Percentiles rank a stretch among this genome's conserved stretches.
phyloP scores from a whole-genome alignment of 75 land plant genomes.

The Pinus taeda region DNA sequence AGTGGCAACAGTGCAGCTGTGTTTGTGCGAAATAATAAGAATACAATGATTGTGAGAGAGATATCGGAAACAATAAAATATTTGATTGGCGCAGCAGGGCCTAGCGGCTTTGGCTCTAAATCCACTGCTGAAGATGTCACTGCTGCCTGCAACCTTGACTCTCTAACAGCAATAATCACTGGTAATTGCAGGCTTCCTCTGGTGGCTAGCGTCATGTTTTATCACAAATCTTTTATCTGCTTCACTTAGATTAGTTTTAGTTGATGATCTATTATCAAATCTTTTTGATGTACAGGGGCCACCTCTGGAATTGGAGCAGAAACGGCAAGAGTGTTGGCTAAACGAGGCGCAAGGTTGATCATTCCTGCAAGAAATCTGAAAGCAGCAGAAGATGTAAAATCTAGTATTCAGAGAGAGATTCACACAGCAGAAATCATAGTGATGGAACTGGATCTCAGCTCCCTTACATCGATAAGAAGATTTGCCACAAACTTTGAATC shows the following conservation, averaged over 20 bases:
- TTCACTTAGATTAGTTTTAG: not conserved
- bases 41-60: not conserved
- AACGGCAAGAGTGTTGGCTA: constrained; percentile 77
- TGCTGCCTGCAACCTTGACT: constrained; percentile 27
- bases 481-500: constrained; percentile 59
- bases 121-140: constrained; percentile 89
- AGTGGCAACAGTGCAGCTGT: no score
- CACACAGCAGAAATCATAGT: constrained; percentile 43
- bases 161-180: constrained; percentile 71
- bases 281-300: constrained; percentile 38
- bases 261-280: not conserved
- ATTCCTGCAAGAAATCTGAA: constrained; percentile 72
- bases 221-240: not conserved
- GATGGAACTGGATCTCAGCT: constrained; percentile 69
- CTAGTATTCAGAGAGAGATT: constrained; percentile 41
- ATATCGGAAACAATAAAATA: constrained; percentile 51
- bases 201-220: not conserved
- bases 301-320: constrained; percentile 90
- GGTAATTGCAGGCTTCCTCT: constrained; percentile 21
- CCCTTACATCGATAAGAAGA: constrained; percentile 48
- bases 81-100: constrained; percentile 57
- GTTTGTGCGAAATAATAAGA: no score
- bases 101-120: constrained; percentile 75
- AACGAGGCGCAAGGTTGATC: constrained; percentile 67
- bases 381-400: constrained; percentile 59